Evolutionary conservation across 352 stramenopile species (phyloP).

Genomic region (Phytophthora melonis): DNA sequence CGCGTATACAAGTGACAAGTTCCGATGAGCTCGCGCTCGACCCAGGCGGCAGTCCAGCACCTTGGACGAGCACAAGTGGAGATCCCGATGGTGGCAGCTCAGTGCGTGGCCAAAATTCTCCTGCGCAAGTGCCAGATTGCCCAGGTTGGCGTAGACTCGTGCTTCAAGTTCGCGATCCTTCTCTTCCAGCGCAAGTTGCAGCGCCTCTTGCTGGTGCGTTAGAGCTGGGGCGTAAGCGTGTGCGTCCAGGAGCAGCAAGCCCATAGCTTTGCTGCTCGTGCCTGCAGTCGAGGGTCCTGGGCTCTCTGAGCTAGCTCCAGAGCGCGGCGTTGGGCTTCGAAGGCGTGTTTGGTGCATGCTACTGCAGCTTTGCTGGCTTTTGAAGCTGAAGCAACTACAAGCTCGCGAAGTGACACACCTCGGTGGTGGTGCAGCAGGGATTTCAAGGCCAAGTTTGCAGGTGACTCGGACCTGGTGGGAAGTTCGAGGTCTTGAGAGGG

Average conservation of each 20-base stretch:
- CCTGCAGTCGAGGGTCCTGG: slow-evolving; percentile 53
- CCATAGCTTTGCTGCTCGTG: slow-evolving; percentile 70
- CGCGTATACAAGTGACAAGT: slow-evolving; percentile 72
- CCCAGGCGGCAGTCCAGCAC: slow-evolving; percentile 61
- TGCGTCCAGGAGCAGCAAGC: slow-evolving; percentile 64
- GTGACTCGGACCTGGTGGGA: neutral
- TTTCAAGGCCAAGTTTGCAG: slow-evolving; percentile 35
- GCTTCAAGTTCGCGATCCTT: slow-evolving; percentile 74
- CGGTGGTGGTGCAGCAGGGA: slow-evolving; percentile 75
- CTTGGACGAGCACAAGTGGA: slow-evolving; percentile 45
- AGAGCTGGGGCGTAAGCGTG: slow-evolving; percentile 53
- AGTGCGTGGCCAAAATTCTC: slow-evolving; percentile 66
- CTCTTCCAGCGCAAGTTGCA: slow-evolving; percentile 55
- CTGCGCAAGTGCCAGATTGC: slow-evolving; percentile 69
- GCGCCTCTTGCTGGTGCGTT: slow-evolving; percentile 71
- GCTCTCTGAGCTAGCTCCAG: slow-evolving; percentile 54
- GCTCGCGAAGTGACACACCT: slow-evolving; percentile 72
- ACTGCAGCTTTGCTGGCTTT: slow-evolving; percentile 11
- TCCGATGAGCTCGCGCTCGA: slow-evolving; percentile 67
- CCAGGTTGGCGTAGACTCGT: slow-evolving; percentile 80
- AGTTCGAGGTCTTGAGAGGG: neutral
- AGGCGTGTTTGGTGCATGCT: slow-evolving; percentile 31
- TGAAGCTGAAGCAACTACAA: slow-evolving; percentile 36
- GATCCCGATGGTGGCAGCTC: slow-evolving; percentile 69
- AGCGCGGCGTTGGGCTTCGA: slow-evolving; percentile 57